phyloP scores from a whole-genome alignment of 2,329 filamentous ascomycete genomes.

The Pseudocercospora macadamiae region DNA sequence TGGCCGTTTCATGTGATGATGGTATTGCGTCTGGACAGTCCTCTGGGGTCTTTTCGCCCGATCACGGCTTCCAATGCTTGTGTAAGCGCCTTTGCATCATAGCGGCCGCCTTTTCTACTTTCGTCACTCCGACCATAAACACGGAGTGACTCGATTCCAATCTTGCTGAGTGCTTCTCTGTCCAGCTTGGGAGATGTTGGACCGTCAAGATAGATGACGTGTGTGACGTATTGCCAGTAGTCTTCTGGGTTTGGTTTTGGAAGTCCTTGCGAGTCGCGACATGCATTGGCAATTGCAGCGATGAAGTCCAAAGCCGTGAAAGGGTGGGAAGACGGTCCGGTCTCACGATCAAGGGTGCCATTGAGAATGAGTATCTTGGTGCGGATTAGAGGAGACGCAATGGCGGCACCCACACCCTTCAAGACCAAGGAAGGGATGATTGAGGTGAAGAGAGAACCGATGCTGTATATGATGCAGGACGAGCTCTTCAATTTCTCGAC shows the following conservation, averaged over 20 bases:
- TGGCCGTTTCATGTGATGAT: constrained; percentile 38
- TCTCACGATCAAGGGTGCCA: constrained; percentile 82
- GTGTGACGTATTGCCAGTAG: constrained; percentile 74
- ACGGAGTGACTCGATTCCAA: constrained; percentile 77
- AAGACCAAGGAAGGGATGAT: constrained; percentile 82
- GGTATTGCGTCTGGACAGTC: constrained; percentile 62
- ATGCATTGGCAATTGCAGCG: constrained; percentile 74
- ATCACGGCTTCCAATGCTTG: constrained; percentile 79
- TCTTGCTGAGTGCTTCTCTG: constrained; percentile 59
- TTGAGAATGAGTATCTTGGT: constrained; percentile 86
- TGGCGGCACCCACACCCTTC: constrained; percentile 69
- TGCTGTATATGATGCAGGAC: constrained; percentile 80
- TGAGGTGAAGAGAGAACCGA: constrained; percentile 91
- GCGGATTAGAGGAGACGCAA: constrained; percentile 54
- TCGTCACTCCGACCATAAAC: constrained; percentile 71
- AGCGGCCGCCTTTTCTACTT: constrained; percentile 61
- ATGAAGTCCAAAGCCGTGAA: constrained; percentile 83
- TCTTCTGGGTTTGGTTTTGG: constrained; percentile 42
- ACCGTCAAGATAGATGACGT: constrained; percentile 78
- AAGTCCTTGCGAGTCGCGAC: constrained; percentile 64
- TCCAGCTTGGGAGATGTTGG: constrained; percentile 72
- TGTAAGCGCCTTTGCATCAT: constrained; percentile 74
- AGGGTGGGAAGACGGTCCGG: constrained; percentile 66
- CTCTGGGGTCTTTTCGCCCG: constrained; percentile 63
- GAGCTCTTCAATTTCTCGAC: constrained; percentile 67